Evolutionary conservation across 352 stramenopile genomes (phyloP).

Genomic region (Phytophthora kernoviae): DNA sequence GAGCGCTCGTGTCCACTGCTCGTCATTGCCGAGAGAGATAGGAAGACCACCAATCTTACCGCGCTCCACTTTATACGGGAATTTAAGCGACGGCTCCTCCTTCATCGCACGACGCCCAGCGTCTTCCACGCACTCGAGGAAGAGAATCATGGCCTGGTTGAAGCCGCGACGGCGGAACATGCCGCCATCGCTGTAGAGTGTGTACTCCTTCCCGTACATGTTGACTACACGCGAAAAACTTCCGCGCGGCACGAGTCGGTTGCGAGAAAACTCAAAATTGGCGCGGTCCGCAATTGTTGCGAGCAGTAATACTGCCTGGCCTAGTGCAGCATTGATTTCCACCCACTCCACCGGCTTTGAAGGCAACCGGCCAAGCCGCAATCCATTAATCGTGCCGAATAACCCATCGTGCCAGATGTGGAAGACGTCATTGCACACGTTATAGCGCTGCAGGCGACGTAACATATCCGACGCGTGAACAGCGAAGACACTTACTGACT

Average conservation of each 20-base stretch:
- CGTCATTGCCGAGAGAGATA: constrained; percentile 88
- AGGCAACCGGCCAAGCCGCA: constrained; percentile 83
- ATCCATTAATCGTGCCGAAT: constrained; percentile 90
- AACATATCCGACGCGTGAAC: constrained; percentile 85
- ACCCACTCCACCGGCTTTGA: constrained; percentile 88
- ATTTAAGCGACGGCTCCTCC: constrained; percentile 87
- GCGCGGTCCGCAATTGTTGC: constrained; percentile 81
- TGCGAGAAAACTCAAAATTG: constrained; percentile 86
- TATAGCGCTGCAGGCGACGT: constrained; percentile 80
- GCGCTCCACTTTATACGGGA: constrained; percentile 91
- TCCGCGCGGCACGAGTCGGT: constrained; percentile 79
- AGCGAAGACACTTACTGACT: constrained; percentile 76
- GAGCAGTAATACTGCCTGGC: constrained; percentile 84
- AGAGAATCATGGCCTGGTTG: constrained; percentile 91
- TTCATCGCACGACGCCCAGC: constrained; percentile 84
- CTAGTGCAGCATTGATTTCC: constrained; percentile 90
- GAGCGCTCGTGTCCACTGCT: constrained; percentile 92
- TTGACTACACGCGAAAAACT: constrained; percentile 88
- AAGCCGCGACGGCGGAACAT: constrained; percentile 92
- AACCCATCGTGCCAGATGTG: constrained; percentile 92
- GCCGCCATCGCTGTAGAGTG: constrained; percentile 75
- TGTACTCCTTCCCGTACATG: constrained; percentile 87
- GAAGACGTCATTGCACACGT: constrained; percentile 91
- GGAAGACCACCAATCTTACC: constrained; percentile 90
- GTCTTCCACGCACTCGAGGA: constrained; percentile 91